These are phyloP conservation scores for Cercospora sesami DNA, from an alignment of 2,329 filamentous ascomycete genomes.

Conservation along the genomic window DNA sequence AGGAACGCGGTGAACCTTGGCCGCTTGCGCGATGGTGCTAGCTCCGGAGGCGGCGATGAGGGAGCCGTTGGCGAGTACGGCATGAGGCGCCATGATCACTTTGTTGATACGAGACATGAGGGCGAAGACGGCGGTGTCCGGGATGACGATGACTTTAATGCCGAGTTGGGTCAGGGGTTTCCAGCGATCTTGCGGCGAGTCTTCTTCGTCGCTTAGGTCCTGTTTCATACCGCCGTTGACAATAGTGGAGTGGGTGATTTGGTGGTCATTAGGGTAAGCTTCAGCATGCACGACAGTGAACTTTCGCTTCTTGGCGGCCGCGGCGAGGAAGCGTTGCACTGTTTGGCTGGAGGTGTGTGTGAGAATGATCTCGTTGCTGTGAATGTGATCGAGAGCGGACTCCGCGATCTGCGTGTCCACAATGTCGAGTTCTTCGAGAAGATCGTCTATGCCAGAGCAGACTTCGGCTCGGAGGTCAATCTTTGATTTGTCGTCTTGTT, in stretches of 20 bases:
- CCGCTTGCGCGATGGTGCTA: slow-evolving; percentile 77
- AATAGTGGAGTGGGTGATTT: slow-evolving; percentile 62
- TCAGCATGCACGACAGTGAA: slow-evolving; percentile 88
- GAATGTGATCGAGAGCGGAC: slow-evolving; percentile 86
- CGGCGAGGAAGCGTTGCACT: slow-evolving; percentile 84
- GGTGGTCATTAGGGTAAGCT: slow-evolving; percentile 68
- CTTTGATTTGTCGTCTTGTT: slow-evolving; percentile 40
- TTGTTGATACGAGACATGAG: slow-evolving; percentile 96
- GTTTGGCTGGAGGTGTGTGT: slow-evolving; percentile 83
- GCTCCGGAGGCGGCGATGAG: slow-evolving; percentile 84
- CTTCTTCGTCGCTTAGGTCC: slow-evolving; percentile 48
- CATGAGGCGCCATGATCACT: slow-evolving; percentile 84
- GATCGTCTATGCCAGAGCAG: slow-evolving; percentile 89
- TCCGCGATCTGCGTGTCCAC: slow-evolving; percentile 91
- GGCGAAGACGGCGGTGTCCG: slow-evolving; percentile 82
- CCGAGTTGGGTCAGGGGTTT: slow-evolving; percentile 77
- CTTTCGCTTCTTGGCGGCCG: slow-evolving; percentile 82
- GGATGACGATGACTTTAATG: slow-evolving; percentile 78
- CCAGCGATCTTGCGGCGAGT: slow-evolving; percentile 53
- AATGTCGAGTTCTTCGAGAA: slow-evolving; percentile 90
- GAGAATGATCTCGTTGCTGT: slow-evolving; percentile 88
- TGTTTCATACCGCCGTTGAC: slow-evolving; percentile 54
- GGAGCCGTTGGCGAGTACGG: slow-evolving; percentile 84
- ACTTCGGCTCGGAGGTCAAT: slow-evolving; percentile 84
- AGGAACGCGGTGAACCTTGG: slow-evolving; percentile 75